These are phyloP conservation scores for Primulina eburnea DNA, from an alignment of 257 asterid genomes.

Conservation along the genomic window DNA sequence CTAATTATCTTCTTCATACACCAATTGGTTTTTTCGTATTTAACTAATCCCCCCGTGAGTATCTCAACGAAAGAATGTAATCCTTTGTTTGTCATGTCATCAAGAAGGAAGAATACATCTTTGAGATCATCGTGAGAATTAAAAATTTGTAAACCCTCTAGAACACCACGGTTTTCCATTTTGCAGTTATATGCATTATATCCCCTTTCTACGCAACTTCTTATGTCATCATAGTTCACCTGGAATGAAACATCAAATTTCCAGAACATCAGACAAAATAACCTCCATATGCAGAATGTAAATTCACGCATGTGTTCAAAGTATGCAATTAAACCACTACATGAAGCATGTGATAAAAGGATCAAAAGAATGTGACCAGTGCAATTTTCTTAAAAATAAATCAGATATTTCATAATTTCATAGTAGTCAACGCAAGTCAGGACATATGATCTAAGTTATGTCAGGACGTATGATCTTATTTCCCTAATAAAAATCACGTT, in stretches of 20 bases:
- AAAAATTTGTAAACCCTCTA: too few relatives aligned
- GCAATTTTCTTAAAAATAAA: background rate
- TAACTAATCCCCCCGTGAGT: too few relatives aligned
- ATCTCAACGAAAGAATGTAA: too few relatives aligned
- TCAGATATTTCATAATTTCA: background rate
- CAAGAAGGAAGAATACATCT: too few relatives aligned
- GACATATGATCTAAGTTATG: too few relatives aligned
- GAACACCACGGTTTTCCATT: constrained; percentile 22
- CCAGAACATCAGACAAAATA: constrained; percentile 6
- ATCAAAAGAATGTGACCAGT: background rate
- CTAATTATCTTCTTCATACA: too few relatives aligned
- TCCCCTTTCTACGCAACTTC: constrained; percentile 46
- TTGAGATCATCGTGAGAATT: too few relatives aligned
- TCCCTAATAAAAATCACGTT: background rate
- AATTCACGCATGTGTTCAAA: background rate
- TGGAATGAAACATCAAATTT: constrained; percentile 25
- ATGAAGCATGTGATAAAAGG: background rate
- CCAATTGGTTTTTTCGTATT: too few relatives aligned
- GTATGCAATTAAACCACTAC: constrained; percentile 11
- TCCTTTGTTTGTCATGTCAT: too few relatives aligned
- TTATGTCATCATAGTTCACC: constrained; percentile 58
- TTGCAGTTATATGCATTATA: constrained; percentile 36
- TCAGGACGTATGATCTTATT: background rate
- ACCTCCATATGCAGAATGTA: constrained; percentile 5
- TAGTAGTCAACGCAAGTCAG: background rate